Evolutionary conservation across 2,329 filamentous ascomycete genomes (phyloP), one percentile per base, ranked within the genome.

Genomic region (Aureobasidium sp.): DNA sequence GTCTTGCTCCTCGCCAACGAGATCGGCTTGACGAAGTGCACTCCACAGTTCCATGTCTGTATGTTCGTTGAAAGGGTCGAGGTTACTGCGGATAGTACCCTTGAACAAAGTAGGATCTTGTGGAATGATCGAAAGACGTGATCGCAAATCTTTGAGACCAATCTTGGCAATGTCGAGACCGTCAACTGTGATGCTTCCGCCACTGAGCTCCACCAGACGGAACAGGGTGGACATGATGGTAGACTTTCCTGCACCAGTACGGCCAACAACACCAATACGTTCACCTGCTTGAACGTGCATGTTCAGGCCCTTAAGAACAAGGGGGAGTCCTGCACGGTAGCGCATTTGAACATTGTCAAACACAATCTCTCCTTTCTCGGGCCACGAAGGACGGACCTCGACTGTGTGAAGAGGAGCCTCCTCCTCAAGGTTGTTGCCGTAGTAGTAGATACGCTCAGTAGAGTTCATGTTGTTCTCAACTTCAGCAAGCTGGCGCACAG

Each of bases 391-490:
- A 20, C 85, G 84, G 3, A 96, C 84, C 5, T 91, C 84, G 41
- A 63, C 50, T 37, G 90, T 87, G 69, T 92, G 89, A 1, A 92
- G 80, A 0, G 92, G 90, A 0, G 93, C 90, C 74, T 97, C 94
- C 71, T 96, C 88, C 66, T 96, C 91, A 5, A 99, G 83, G 67
- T 90, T 76, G 0, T 85, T 90, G 61, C 90, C 92, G 72, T 97
- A 97, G 77, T 96, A 91, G 72, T 91, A 86, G 37, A 97, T 80
- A 55, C 94, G 87, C 76, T 97, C 93, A 0, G 95, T 94, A 0
- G 92, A 87, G 73, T 97, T 97, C 93, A 97, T 97, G 71, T 92
- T 91, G 76, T 97, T 97, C 75, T 97, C 93, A 9, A 97, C 91
- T 74, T 97, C 93, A 29, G 93, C 93, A 8, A 97, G 81, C 75